Evolutionary conservation across 2,329 filamentous ascomycete genomes (phyloP), one percentile per base, ranked within the genome.

Genomic region (Ilyonectria mors-panacis): DNA sequence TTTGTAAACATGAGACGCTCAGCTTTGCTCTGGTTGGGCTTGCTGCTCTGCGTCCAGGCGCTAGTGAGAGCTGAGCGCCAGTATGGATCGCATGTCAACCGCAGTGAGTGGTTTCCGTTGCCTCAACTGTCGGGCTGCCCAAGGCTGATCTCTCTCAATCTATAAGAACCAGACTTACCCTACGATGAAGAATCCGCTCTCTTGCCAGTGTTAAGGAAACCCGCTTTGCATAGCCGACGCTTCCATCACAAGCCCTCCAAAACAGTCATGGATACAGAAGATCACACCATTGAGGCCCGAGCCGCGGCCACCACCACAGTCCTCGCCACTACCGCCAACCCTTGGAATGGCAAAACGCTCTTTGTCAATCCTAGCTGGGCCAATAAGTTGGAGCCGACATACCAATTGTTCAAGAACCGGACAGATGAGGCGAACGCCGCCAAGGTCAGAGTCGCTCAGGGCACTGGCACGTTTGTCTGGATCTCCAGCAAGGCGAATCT

Each of bases 401-500:
- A 61, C 44, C 13, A 35, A 4, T 19, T 26, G 2, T 65, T 57
- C 39, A 56, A 48, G 35, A 26, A 60, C 35, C 35, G 17, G 10
- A 51, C 45, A 44, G 57, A 65, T 17, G 10, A 48, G 12, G 15
- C 21, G n/a, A 65, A 61, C 51, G 63, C 63, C 1, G 51, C 51
- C 39, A 65, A 65, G 35, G 63, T 65, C 28, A 51, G 57, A 13
- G 35, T 30, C 7, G 51, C 61, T 19, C 57, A 61, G 28, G 45
- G 28, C 17, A 65, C 44, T 19, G 57, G 63, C 51, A 61, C 53
- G 13, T 65, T 65, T n/a, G 63, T 65, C 17, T 65, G 63, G 63
- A 59, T 65, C 28, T 61, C 63, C 10, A 37, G 28, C 9, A 23
- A 50, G 19, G 33, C 19, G 1, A 65, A 45, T 23, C 42, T 65